phyloP scores from a whole-genome alignment of 352 stramenopile genomes.

The Halophytophthora batemanensis region DNA sequence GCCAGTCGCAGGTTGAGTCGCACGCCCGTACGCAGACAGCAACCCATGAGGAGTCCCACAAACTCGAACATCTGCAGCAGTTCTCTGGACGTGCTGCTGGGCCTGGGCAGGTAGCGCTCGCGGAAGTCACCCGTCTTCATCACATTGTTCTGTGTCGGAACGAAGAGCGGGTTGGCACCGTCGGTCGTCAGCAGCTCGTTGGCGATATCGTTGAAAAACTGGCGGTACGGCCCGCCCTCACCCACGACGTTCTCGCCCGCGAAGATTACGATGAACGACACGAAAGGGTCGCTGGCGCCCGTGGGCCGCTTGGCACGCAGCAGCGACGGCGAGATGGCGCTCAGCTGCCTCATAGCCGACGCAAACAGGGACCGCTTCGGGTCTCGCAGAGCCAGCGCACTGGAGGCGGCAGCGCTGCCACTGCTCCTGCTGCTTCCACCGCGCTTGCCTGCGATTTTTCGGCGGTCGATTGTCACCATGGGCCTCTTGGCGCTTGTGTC shows the following conservation, averaged over 20 bases:
- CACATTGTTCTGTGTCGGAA: constrained; percentile 68
- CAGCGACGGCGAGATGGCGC: constrained; percentile 35
- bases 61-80: constrained; percentile 76
- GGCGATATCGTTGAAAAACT: constrained; percentile 78
- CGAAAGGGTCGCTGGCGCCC: constrained; percentile 75
- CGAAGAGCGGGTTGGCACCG: constrained; percentile 48
- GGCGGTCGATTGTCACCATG: constrained; percentile 66
- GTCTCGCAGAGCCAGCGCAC: constrained; percentile 31
- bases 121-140: constrained; percentile 72
- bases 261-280: constrained; percentile 80
- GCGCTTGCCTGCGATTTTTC: constrained; percentile 43
- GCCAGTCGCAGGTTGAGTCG: constrained; percentile 68
- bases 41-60: constrained; percentile 74
- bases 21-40: constrained; percentile 73
- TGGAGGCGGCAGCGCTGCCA: constrained; percentile 6
- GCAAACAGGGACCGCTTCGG: constrained; percentile 69
- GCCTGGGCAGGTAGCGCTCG: constrained; percentile 59
- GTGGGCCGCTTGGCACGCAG: constrained; percentile 70
- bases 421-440: constrained; percentile 5
- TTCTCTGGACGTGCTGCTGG: constrained; percentile 52
- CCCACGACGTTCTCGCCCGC: constrained; percentile 77
- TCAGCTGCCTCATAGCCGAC: constrained; percentile 55
- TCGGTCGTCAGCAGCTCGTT: constrained; percentile 49
- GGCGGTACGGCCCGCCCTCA: constrained; percentile 72
- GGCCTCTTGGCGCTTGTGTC: constrained; percentile 53